phyloP scores from a whole-genome alignment of 345 rosid genomes.

The Eucalyptus sp. region DNA sequence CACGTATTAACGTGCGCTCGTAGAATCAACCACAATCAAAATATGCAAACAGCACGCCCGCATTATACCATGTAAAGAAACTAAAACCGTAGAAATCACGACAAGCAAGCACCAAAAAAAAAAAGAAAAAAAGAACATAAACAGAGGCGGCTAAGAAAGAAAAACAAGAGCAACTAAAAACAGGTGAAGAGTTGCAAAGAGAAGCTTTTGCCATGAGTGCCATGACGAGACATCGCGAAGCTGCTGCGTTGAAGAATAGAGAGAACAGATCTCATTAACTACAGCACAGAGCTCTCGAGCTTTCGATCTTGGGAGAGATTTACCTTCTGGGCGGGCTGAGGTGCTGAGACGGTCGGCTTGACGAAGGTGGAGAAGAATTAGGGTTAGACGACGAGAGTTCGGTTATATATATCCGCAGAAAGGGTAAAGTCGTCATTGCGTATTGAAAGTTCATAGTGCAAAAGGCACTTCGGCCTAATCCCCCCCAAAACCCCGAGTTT shows the following conservation, averaged over 20 bases:
- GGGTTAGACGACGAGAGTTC: not conserved
- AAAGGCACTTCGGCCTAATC: not conserved
- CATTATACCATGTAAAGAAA: not conserved
- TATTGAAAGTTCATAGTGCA: not conserved
- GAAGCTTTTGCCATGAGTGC: not conserved
- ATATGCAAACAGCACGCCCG: not conserved
- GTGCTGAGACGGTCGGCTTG: not conserved
- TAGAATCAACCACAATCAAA: not conserved
- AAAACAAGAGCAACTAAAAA: not conserved
- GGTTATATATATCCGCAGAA: not conserved
- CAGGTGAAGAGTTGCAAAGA: not conserved
- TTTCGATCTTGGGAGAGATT: not conserved
- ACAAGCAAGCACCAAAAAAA: not conserved
- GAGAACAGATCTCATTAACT: not conserved
- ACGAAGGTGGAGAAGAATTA: not conserved
- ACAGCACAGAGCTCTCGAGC: not conserved
- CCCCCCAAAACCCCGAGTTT: not conserved
- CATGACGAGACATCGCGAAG: not conserved
- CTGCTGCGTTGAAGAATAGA: not conserved
- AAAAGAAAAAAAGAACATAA: rapidly evolving
- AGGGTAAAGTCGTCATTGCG: not conserved
- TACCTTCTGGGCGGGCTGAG: not conserved
- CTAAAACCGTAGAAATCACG: not conserved
- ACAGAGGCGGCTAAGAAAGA: not conserved
- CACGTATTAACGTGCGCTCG: not conserved